Conservation (phyloP, 225 moss, liverwort and hornwort genomes). For the Bryum argenteum region DNA sequence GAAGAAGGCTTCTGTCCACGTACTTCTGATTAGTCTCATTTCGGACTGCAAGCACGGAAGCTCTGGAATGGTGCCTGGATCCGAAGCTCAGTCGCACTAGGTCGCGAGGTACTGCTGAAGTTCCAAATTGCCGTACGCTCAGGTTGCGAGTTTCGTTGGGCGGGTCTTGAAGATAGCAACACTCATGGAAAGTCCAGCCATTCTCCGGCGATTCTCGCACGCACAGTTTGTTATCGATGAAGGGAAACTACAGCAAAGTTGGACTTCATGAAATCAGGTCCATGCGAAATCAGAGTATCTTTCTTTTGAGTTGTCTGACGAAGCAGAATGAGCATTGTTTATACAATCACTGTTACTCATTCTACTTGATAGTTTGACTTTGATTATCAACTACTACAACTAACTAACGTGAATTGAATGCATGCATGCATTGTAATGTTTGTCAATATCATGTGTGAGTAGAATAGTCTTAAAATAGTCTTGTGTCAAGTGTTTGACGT, state of each 20-base stretch:
- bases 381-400: background rate
- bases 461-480: too few species aligned
- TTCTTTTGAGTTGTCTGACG: slow-evolving; percentile 28
- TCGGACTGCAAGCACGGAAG: too few species aligned
- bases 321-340: slow-evolving; percentile 15
- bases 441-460: background rate
- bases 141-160: too few species aligned
- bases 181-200: background rate
- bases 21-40: too few species aligned
- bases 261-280: slow-evolving; percentile 27
- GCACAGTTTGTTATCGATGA: slow-evolving; percentile 20
- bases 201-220: slow-evolving; percentile 27
- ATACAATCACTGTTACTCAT: slow-evolving; percentile 37
- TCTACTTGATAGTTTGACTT: slow-evolving; percentile 30
- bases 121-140: too few species aligned
- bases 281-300: background rate
- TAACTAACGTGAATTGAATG: background rate
- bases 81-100: too few species aligned
- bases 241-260: slow-evolving; percentile 35
- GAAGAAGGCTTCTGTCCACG: too few species aligned
- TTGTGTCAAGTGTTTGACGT: too few species aligned
- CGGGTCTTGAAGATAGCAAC: too few species aligned
- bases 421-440: slow-evolving; percentile 7
- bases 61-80: too few species aligned
- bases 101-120: too few species aligned